A percentile compares a stretch with the other conserved stretches of the same genome.
Evolutionary conservation across 192 early-diverging fungal genomes (phyloP).

Genomic region (Coemansia sp.): DNA sequence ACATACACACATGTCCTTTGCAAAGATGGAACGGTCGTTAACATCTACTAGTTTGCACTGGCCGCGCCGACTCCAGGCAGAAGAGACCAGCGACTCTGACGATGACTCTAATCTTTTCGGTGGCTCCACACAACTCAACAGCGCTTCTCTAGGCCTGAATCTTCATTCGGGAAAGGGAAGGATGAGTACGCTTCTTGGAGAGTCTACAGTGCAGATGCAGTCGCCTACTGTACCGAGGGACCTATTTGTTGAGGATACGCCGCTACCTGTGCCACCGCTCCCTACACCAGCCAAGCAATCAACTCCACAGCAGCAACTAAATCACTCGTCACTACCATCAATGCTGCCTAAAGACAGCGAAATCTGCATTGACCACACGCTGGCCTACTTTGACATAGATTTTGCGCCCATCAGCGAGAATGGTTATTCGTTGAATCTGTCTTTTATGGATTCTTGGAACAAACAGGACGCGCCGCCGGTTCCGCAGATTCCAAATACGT

Average conservation of each 20-base stretch:
- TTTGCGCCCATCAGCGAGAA: slow-evolving; percentile 19
- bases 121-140: background rate
- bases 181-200: background rate
- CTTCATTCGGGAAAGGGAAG: background rate
- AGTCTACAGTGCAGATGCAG: background rate
- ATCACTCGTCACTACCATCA: background rate
- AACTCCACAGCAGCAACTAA: too few relatives aligned
- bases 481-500: slow-evolving; percentile 21
- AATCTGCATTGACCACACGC: slow-evolving; percentile 6
- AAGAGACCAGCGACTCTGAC: background rate
- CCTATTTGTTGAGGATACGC: background rate
- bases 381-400: slow-evolving; percentile 11
- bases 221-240: background rate
- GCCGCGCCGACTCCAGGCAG: background rate
- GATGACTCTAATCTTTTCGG: background rate
- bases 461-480: slow-evolving; percentile 28
- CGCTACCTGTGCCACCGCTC: background rate
- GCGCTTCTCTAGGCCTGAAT: background rate
- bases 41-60: slow-evolving; percentile 2
- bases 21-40: slow-evolving; percentile 5
- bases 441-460: slow-evolving; percentile 26
- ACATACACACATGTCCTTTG: background rate
- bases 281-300: too few relatives aligned
- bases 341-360: slow-evolving; percentile 9
- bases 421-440: slow-evolving; percentile 33